These are phyloP conservation scores for Rhizopogon rudus DNA, from an alignment of 768 basidiomycete species.

Conservation along the genomic window DNA sequence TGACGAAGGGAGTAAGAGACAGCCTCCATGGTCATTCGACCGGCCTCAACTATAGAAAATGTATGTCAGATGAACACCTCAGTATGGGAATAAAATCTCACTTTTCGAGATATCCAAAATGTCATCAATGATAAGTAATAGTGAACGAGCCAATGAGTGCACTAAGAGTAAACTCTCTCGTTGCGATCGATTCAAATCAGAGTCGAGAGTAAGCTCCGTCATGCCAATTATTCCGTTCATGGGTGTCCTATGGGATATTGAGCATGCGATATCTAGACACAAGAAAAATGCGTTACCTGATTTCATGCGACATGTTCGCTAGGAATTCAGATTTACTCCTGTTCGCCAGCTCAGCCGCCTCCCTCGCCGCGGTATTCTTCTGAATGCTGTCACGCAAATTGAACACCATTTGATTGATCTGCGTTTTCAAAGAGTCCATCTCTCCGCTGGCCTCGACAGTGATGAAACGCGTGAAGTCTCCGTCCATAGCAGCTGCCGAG, in stretches of 20 bases:
- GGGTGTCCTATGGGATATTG: constrained; percentile 65
- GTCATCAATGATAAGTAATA: constrained; percentile 97
- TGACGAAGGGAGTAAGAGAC: constrained; percentile 98
- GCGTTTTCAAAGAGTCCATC: constrained; percentile 99
- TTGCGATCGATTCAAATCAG: constrained; percentile 90
- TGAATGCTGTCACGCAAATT: constrained; percentile 95
- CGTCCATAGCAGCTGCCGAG: constrained; percentile 96
- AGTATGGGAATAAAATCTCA: constrained; percentile 35
- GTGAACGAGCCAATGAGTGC: constrained; percentile 87
- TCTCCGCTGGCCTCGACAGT: constrained; percentile 98
- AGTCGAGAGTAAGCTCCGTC: constrained; percentile 97
- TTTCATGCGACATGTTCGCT: constrained; percentile 98
- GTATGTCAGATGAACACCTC: constrained; percentile 5
- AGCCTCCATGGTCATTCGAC: constrained; percentile 99
- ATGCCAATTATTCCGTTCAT: constrained; percentile 99
- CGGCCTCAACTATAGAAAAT: constrained; percentile 77
- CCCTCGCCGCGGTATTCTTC: constrained; percentile 97
- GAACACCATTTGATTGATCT: constrained; percentile 99
- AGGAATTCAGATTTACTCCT: constrained; percentile 96
- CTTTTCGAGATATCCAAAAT: constrained; percentile 99
- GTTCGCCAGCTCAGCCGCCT: constrained; percentile 97
- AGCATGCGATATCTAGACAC: not conserved
- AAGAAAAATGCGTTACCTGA: constrained; percentile 48
- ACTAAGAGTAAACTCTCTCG: constrained; percentile 94
- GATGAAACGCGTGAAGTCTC: constrained; percentile 98